Evolutionary conservation across 345 rosid genomes (phyloP).

Genomic region (Excoecaria agallocha): DNA sequence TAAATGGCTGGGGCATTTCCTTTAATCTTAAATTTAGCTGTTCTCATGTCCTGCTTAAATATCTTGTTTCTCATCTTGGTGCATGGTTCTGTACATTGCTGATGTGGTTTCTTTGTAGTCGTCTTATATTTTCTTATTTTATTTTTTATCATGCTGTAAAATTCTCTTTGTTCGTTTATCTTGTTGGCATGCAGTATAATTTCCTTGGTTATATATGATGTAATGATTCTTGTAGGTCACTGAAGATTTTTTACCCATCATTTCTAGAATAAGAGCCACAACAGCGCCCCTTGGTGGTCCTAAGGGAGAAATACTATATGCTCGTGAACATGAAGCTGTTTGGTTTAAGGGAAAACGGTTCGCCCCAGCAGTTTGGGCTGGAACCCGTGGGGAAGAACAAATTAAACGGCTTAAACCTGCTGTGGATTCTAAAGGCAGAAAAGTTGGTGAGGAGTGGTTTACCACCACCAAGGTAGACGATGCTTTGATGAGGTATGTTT

Average conservation of each 20-base stretch:
- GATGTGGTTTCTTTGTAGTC: background rate
- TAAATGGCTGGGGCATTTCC: background rate
- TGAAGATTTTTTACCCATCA: conserved; percentile 80
- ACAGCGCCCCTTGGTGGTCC: conserved; percentile 78
- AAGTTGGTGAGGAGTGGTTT: conserved; percentile 98
- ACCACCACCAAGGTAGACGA: conserved; percentile 73
- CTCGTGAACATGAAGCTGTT: conserved; percentile 88
- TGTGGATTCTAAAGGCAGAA: conserved; percentile 85
- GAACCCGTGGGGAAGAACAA: conserved; percentile 89
- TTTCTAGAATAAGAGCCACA: conserved; percentile 73
- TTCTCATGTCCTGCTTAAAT: background rate
- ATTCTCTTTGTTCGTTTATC: background rate
- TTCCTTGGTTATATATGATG: conserved; percentile 9
- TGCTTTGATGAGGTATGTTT: conserved; percentile 64
- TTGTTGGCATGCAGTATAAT: background rate
- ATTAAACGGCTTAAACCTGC: conserved; percentile 88
- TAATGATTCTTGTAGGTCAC: conserved; percentile 46
- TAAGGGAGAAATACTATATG: conserved; percentile 79
- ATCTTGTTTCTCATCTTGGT: background rate
- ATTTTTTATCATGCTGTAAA: background rate
- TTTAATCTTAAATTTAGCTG: background rate
- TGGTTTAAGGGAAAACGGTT: conserved; percentile 95
- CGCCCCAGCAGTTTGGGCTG: conserved; percentile 77
- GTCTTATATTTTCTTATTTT: background rate
- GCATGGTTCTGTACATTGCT: background rate